Conservation (phyloP, 192 early-diverging fungal species). For the Obelidium mucronatum region DNA sequence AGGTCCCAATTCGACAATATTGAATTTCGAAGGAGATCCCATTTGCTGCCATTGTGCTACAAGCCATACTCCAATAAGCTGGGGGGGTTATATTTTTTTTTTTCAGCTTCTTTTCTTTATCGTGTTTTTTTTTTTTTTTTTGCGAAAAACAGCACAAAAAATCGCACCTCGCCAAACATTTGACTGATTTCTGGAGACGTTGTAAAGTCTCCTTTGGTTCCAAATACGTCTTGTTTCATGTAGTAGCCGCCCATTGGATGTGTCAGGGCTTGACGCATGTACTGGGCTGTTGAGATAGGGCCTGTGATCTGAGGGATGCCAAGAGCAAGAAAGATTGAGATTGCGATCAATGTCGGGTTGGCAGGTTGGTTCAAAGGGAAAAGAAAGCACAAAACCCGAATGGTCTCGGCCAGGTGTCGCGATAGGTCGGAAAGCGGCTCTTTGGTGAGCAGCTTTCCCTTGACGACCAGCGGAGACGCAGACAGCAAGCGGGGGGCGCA, state of each 20-base stretch:
- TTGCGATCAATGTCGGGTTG: not conserved
- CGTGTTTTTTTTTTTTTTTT: not conserved
- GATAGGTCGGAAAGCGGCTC: constrained; percentile 36
- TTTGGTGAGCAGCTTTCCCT: constrained; percentile 15
- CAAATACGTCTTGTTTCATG: constrained; percentile 91
- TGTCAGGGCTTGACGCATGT: constrained; percentile 86
- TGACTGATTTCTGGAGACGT: constrained; percentile 98
- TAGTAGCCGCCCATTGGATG: constrained; percentile 95
- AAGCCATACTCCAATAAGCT: constrained; percentile 89
- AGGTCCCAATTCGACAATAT: constrained; percentile 76
- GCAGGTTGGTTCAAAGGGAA: not conserved
- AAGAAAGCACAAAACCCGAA: constrained; percentile 10
- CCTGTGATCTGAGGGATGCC: constrained; percentile 41
- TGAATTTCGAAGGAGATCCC: constrained; percentile 52
- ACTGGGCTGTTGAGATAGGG: constrained; percentile 77
- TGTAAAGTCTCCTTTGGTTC: constrained; percentile 88
- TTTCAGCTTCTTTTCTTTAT: not conserved
- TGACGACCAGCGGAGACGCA: not conserved
- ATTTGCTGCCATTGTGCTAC: constrained; percentile 80
- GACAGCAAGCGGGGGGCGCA: too few relatives aligned
- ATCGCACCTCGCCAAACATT: constrained; percentile 93
- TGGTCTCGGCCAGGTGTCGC: constrained; percentile 40
- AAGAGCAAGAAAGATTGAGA: not conserved
- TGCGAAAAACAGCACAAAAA: too few relatives aligned
- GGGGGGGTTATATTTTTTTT: not conserved